Evolutionary conservation across 495 filamentous ascomycete species (phyloP).

Genomic region (Penicillium silybi): DNA sequence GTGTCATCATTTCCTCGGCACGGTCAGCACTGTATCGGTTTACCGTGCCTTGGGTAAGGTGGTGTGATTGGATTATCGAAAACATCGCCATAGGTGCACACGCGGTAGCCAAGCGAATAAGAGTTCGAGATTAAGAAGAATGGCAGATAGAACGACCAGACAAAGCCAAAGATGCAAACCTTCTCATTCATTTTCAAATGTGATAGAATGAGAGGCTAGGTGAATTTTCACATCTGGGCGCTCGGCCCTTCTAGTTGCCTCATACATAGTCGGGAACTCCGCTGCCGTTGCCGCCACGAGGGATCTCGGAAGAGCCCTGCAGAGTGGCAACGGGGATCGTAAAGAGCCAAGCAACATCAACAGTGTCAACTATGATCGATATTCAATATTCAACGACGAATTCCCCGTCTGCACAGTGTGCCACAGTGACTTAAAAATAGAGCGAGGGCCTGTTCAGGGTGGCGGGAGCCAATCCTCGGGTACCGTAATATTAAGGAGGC

Average conservation of each 20-base stretch:
- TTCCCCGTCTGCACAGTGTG: background rate
- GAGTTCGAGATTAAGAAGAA: no score
- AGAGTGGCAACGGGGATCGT: background rate
- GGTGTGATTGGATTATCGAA: background rate
- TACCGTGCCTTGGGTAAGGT: background rate
- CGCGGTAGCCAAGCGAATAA: background rate
- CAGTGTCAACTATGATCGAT: background rate
- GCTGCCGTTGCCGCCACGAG: conserved; percentile 15
- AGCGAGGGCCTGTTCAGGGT: conserved; percentile 12
- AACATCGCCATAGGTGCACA: background rate
- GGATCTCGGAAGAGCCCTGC: conserved; percentile 8
- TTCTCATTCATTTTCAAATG: background rate
- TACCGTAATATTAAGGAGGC: conserved; percentile 34
- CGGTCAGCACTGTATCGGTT: background rate
- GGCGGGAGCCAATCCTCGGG: conserved; percentile 23
- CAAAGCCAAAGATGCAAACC: no score
- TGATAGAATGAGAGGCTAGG: background rate
- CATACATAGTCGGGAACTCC: conserved; percentile 1
- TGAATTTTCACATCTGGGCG: background rate
- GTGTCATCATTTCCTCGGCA: background rate
- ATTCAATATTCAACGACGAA: background rate
- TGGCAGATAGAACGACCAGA: no score
- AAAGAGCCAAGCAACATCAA: background rate
- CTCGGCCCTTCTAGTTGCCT: background rate
- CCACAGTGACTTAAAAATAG: conserved; percentile 14